Percentiles rank a stretch among this genome's conserved stretches.
These are phyloP conservation scores for Pontederia paniculata DNA, from an alignment of 176 grass and related monocot genomes.

Conservation along the genomic window DNA sequence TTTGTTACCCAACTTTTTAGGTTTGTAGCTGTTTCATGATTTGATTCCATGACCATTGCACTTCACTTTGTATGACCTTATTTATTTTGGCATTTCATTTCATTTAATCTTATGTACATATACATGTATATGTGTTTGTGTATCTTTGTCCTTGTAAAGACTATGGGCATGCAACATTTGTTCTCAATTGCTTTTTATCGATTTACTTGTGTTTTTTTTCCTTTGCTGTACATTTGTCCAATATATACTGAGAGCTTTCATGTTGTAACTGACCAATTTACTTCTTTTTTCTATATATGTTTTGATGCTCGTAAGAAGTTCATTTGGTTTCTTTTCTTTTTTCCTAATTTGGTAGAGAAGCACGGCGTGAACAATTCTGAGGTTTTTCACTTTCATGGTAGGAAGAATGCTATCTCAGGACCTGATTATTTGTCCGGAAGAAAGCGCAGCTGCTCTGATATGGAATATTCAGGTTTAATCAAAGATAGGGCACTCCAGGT, in stretches of 20 bases:
- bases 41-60: no score
- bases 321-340: conserved; percentile 13
- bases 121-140: no score
- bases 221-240: no score
- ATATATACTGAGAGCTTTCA: background rate
- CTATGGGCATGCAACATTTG: no score
- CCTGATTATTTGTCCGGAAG: conserved; percentile 14
- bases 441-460: conserved; percentile 14
- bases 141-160: no score
- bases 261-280: background rate
- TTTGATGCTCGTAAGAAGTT: conserved; percentile 9
- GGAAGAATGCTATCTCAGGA: conserved; percentile 10
- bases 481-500: conserved; percentile 1
- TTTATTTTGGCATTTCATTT: no score
- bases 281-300: background rate
- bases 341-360: conserved; percentile 16
- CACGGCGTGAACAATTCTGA: conserved; percentile 18
- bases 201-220: no score
- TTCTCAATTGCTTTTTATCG: no score
- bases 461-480: conserved; percentile 1
- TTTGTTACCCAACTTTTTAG: no score
- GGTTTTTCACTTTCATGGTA: conserved; percentile 29
- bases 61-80: no score
- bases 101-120: no score
- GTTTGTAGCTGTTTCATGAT: no score